Evolutionary conservation across 2,329 filamentous ascomycete genomes (phyloP), one percentile per base, ranked within the genome.

Genomic region (Capronia americana): DNA sequence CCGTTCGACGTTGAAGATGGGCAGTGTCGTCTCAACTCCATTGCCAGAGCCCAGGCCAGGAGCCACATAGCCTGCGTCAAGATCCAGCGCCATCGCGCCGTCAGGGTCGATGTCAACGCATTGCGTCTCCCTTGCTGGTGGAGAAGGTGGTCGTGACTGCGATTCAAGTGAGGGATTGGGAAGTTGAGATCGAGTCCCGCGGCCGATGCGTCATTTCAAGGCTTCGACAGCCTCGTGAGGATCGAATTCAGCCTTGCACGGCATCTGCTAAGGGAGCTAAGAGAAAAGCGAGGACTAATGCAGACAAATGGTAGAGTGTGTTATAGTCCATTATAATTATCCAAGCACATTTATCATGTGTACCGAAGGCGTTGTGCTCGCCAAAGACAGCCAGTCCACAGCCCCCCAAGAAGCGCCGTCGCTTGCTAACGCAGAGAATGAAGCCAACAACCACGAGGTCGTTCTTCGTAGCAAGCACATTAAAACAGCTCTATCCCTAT

Each of bases 1-100:
- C 69, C 87, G 89, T 80, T 97, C 92, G 76, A 98, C 89, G 77
- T 95, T 92, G 83, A 99, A 99, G 80, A 99, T 96, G 73, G 94
- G 93, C 66, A 94, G 83, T 63, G 88, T 79, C 28, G 80, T 84
- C 73, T 89, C 86, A 69, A 86, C 82, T 61, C 86, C 79, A 34
- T 26, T 26, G 73, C 87, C 85, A 70, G 85, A 82, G 66, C 88
- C 81, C 77, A 84, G 86, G 78, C 83, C 86, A 75, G 88, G 87
- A 76, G 88, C 85, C 75, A 84, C 86, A 82, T 93, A 92, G 83
- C 90, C 90, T 81, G 87, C 88, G 75, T 87, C 85, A 75, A 84
- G 80, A 77, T 90, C 87, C 81, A 90, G 85, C 81, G 89, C 88
- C 90, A 92, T 92, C 60, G 79, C 79, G 77, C 78, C 30, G 53